phyloP scores from a whole-genome alignment of 768 basidiomycete species.

The Collybia nuda region DNA sequence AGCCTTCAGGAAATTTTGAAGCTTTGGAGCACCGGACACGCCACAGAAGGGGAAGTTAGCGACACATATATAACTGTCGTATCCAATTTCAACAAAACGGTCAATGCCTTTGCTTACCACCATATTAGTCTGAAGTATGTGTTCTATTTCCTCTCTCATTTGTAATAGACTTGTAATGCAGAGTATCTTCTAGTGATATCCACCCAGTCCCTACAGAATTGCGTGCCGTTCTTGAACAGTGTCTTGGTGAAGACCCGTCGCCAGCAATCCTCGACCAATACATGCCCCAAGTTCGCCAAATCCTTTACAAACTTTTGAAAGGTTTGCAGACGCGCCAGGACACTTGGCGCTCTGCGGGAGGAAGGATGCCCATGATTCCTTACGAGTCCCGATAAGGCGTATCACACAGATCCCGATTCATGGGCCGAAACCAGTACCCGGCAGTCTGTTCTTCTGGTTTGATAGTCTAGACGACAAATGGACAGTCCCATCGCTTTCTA shows the following conservation, averaged over 20 bases:
- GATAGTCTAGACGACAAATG: too few species aligned
- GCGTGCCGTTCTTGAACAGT: constrained; percentile 61
- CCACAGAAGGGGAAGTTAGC: constrained; percentile 73
- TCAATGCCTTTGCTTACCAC: constrained; percentile 71
- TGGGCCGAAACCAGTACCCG: too few species aligned
- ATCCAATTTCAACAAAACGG: constrained; percentile 82
- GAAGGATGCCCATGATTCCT: background rate
- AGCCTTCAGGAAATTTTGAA: constrained; percentile 71
- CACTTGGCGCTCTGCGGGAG: constrained; percentile 31
- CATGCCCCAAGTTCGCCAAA: constrained; percentile 78
- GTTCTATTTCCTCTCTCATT: background rate
- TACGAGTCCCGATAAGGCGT: constrained; percentile 1
- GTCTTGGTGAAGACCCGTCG: constrained; percentile 76
- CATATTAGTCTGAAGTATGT: constrained; percentile 69
- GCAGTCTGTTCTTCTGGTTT: too few species aligned
- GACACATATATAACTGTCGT: constrained; percentile 89
- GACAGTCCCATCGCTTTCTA: too few species aligned
- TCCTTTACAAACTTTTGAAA: constrained; percentile 80
- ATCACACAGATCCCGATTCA: too few species aligned
- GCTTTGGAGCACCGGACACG: constrained; percentile 63
- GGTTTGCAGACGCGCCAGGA: constrained; percentile 81
- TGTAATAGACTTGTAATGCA: background rate
- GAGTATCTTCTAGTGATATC: constrained; percentile 49
- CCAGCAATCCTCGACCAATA: constrained; percentile 70
- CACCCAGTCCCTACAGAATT: constrained; percentile 62